Evolutionary conservation across 441 rosid species (phyloP).

Genomic region (Erodium chrysanthum): DNA sequence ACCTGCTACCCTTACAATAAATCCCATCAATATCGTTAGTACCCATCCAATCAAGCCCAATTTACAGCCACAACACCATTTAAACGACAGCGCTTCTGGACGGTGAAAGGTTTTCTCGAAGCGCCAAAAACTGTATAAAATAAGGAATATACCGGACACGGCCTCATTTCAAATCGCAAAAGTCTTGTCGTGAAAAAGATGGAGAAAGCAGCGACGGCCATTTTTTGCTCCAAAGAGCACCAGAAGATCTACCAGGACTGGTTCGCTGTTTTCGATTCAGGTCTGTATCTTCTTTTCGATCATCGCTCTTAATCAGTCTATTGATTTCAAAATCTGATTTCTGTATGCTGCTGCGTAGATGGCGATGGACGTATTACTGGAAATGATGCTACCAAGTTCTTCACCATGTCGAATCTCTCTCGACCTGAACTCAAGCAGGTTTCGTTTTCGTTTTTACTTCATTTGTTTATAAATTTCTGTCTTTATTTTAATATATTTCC

Average conservation of each 20-base stretch:
- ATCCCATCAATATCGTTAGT: background rate
- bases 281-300: constrained; percentile 20
- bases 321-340: background rate
- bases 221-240: constrained; percentile 66
- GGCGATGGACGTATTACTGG: constrained; percentile 84
- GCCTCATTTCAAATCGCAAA: background rate
- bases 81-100: background rate
- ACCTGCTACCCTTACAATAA: background rate
- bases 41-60: background rate
- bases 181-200: constrained; percentile 19
- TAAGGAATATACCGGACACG: background rate
- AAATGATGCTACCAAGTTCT: constrained; percentile 75
- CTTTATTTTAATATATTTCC: background rate
- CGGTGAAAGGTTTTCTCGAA: background rate
- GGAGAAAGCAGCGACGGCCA: constrained; percentile 61
- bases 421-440: constrained; percentile 87
- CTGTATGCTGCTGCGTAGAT: constrained; percentile 28
- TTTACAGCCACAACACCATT: background rate
- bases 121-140: constrained; percentile 10
- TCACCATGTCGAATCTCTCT: constrained; percentile 59
- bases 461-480: background rate
- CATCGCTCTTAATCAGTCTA: background rate
- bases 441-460: background rate
- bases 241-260: constrained; percentile 68
- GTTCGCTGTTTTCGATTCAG: constrained; percentile 76